Evolutionary conservation across 2,329 filamentous ascomycete species (phyloP).

Genomic region (Drechslerella dactyloides): DNA sequence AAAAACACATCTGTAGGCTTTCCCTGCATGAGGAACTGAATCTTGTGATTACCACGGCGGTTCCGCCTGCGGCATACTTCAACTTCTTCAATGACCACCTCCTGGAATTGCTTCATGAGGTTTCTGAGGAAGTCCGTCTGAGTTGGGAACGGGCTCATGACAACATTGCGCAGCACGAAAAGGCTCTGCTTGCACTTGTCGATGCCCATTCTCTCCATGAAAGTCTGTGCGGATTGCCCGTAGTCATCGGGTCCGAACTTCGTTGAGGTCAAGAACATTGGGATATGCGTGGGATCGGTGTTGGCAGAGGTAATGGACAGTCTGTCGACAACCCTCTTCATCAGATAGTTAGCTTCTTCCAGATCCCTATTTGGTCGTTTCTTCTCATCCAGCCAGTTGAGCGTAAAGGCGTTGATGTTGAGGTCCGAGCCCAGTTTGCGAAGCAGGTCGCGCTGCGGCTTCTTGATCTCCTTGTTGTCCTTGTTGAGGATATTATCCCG

Average conservation of each 20-base stretch:
- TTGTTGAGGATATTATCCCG: constrained; percentile 58
- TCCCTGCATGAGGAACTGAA: no score
- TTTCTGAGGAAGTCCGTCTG: constrained; percentile 59
- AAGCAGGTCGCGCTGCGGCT: constrained; percentile 58
- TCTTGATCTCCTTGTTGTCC: constrained; percentile 58
- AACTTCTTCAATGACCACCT: constrained; percentile 56
- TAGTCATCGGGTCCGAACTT: constrained; percentile 59
- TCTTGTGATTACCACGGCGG: no score
- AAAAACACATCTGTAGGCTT: no score
- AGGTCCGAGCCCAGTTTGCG: constrained; percentile 61
- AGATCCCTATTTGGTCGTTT: constrained; percentile 57
- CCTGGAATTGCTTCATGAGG: constrained; percentile 57
- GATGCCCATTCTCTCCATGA: constrained; percentile 60
- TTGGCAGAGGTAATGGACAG: constrained; percentile 60
- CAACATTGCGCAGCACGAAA: constrained; percentile 62
- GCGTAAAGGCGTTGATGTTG: constrained; percentile 61
- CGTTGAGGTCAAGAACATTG: constrained; percentile 61
- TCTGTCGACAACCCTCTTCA: constrained; percentile 59
- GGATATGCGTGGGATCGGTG: constrained; percentile 59
- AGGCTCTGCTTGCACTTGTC: constrained; percentile 57
- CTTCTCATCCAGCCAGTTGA: constrained; percentile 60
- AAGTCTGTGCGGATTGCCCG: constrained; percentile 59
- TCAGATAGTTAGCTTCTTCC: constrained; percentile 62
- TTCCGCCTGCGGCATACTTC: neutral
- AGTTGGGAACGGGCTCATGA: constrained; percentile 62